These are phyloP conservation scores for Claviceps sorghi DNA, from an alignment of 2,329 filamentous ascomycete genomes.

Conservation along the genomic window DNA sequence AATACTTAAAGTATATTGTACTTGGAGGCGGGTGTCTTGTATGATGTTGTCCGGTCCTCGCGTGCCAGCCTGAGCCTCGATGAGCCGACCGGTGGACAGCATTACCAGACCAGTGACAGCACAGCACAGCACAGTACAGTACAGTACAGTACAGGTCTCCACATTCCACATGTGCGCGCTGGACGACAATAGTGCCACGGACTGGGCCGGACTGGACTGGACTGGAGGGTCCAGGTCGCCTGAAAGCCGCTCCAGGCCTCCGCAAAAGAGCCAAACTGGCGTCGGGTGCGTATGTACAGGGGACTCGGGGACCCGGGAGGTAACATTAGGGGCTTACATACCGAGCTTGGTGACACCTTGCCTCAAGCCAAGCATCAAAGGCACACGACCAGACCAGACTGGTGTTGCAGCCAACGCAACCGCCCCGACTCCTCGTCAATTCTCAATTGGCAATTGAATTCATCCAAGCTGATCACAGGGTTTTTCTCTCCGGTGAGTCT, in stretches of 20 bases:
- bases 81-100: too few species aligned
- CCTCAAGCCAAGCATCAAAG: slow-evolving; percentile 11
- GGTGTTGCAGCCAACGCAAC: neutral
- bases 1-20: too few species aligned
- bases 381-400: slow-evolving; percentile 15
- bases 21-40: too few species aligned
- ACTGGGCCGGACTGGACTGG: too few species aligned
- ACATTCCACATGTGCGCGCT: neutral
- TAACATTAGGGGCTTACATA: neutral
- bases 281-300: neutral
- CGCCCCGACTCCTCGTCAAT: neutral
- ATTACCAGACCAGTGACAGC: too few species aligned
- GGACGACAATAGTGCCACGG: neutral
- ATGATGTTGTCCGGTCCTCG: too few species aligned
- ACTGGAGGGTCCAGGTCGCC: too few species aligned
- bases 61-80: too few species aligned
- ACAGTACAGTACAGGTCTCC: too few species aligned
- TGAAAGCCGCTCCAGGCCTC: neutral
- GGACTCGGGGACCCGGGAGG: neutral
- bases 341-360: slow-evolving; percentile 19
- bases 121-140: too few species aligned
- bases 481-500: slow-evolving; percentile 2
- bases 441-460: neutral
- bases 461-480: neutral
- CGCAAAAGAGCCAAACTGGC: neutral